These are phyloP conservation scores for Funneliformis geosporum DNA, from an alignment of 192 early-diverging fungal species.

Conservation along the genomic window DNA sequence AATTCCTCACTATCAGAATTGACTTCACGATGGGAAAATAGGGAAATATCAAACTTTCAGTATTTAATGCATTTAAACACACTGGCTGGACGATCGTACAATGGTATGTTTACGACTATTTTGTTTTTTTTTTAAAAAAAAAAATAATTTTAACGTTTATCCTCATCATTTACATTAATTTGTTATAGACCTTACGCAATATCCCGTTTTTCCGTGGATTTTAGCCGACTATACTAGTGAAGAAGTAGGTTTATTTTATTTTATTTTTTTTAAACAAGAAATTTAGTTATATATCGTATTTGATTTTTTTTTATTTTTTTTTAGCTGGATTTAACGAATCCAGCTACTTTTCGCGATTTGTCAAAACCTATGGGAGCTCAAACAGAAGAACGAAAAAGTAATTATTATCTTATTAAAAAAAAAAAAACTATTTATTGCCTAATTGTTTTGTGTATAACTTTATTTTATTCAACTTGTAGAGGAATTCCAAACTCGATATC, in stretches of 20 bases:
- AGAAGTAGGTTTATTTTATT: constrained; percentile 37
- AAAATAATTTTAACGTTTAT: neutral
- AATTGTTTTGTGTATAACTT: neutral
- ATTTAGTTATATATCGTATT: constrained; percentile 24
- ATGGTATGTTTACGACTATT: constrained; percentile 37
- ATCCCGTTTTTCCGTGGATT: constrained; percentile 97
- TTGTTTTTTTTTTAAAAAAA: neutral
- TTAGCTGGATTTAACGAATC: constrained; percentile 75
- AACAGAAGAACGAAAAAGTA: constrained; percentile 61
- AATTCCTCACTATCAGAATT: constrained; percentile 64
- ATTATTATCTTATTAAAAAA: neutral
- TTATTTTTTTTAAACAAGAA: neutral
- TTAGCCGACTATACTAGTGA: constrained; percentile 76
- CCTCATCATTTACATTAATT: constrained; percentile 32
- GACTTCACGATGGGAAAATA: constrained; percentile 78
- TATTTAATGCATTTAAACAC: constrained; percentile 95
- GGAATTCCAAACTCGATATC: constrained; percentile 66
- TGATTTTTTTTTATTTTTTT: constrained; percentile 36
- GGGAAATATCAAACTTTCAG: constrained; percentile 94
- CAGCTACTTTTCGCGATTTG: constrained; percentile 82
- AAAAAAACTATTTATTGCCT: neutral
- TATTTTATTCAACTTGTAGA: constrained; percentile 32
- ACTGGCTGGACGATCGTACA: constrained; percentile 78
- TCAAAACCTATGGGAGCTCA: constrained; percentile 90
- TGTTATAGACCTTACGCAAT: constrained; percentile 86